These are phyloP conservation scores for Nemania bipapillata DNA, from an alignment of 2,329 filamentous ascomycete genomes.

Conservation along the genomic window DNA sequence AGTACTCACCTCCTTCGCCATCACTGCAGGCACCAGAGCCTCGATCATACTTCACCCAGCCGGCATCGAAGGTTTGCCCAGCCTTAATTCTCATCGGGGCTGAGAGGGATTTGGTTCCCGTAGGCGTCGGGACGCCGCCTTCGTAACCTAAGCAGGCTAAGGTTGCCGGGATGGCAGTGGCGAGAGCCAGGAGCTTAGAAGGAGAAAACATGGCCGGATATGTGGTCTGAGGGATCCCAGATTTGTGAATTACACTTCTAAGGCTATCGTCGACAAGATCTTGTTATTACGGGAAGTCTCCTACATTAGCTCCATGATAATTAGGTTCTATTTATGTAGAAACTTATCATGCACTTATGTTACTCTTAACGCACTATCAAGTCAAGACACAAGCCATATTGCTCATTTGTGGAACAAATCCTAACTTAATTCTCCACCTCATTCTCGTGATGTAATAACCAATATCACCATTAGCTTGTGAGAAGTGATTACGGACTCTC, in stretches of 20 bases:
- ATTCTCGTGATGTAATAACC: background rate
- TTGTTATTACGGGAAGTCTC: background rate
- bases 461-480: background rate
- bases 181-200: constrained; percentile 42
- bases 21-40: constrained; percentile 54
- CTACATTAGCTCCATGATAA: background rate
- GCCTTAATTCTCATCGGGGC: constrained; percentile 49
- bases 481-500: background rate
- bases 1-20: constrained; percentile 54
- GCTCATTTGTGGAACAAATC: constrained; percentile 35
- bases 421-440: constrained; percentile 15
- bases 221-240: background rate
- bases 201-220: constrained; percentile 26
- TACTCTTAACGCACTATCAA: too few relatives aligned
- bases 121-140: constrained; percentile 49
- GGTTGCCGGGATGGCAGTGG: constrained; percentile 45
- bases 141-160: constrained; percentile 50
- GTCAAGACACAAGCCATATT: constrained; percentile 1
- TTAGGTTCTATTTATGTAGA: constrained; percentile 13
- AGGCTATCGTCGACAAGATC: background rate
- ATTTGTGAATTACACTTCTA: background rate
- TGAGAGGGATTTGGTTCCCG: constrained; percentile 44
- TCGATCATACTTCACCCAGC: constrained; percentile 55
- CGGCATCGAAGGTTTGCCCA: constrained; percentile 51
- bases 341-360: background rate